phyloP scores from a whole-genome alignment of 2,329 filamentous ascomycete species.

The Colletotrichum sidae region DNA sequence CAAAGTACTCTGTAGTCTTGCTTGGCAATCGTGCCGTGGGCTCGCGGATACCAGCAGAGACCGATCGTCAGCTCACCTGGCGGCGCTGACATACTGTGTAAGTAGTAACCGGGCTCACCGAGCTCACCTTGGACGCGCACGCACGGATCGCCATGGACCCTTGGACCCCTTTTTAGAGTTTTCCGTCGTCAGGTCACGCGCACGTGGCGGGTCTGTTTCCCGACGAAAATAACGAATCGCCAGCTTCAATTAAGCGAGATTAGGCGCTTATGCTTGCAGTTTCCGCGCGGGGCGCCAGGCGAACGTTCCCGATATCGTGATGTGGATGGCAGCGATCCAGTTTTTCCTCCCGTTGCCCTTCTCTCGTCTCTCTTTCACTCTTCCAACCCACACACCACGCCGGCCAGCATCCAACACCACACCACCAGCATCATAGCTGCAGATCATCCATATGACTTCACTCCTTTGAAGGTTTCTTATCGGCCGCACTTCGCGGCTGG shows the following conservation, averaged over 20 bases:
- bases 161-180: constrained; percentile 26
- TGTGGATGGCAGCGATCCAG: not conserved
- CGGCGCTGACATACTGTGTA: not conserved
- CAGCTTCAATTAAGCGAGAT: constrained; percentile 29
- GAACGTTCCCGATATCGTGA: constrained; percentile 6
- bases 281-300: constrained; percentile 10
- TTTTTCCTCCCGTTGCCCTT: not conserved
- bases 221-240: constrained; percentile 7
- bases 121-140: not conserved
- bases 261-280: constrained; percentile 6
- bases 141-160: not conserved
- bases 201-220: constrained; percentile 30
- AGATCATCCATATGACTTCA: constrained; percentile 31
- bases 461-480: constrained; percentile 25
- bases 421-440: constrained; percentile 21
- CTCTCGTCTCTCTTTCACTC: constrained; percentile 5
- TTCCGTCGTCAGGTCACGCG: constrained; percentile 5
- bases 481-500: constrained; percentile 34
- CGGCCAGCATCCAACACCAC: not conserved
- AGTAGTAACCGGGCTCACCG: not conserved
- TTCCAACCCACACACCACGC: constrained; percentile 22
- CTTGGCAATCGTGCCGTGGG: too few species aligned
- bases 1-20: too few species aligned
- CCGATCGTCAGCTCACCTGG: not conserved
- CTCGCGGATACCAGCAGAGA: not conserved